phyloP scores from a whole-genome alignment of 2,329 filamentous ascomycete species.

The Alternaria brassicae region DNA sequence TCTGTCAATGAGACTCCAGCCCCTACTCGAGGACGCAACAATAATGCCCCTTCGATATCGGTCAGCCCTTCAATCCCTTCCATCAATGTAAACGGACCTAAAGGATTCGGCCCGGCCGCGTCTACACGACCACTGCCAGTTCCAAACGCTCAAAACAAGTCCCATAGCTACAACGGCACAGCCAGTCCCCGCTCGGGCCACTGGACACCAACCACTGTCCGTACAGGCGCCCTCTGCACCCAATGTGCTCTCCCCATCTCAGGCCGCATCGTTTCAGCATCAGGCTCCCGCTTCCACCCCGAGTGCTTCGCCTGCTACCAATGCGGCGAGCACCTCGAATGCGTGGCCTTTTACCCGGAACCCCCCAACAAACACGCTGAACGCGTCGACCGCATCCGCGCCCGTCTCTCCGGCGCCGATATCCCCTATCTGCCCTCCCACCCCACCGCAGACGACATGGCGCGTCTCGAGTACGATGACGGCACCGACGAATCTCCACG shows the following conservation, averaged over 20 bases:
- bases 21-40: conserved; percentile 17
- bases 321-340: conserved; percentile 87
- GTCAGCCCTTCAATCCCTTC: conserved; percentile 34
- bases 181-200: conserved; percentile 50
- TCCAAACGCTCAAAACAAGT: conserved; percentile 54
- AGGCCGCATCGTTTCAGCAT: conserved; percentile 86
- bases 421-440: conserved; percentile 54
- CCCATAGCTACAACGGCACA: conserved; percentile 40
- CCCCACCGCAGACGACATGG: conserved; percentile 66
- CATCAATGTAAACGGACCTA: conserved; percentile 37
- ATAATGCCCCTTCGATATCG: conserved; percentile 34
- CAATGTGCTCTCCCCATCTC: conserved; percentile 85
- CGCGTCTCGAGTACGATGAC: conserved; percentile 63
- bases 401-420: conserved; percentile 61
- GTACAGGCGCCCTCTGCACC: conserved; percentile 76
- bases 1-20: conserved; percentile 32
- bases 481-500: conserved; percentile 70
- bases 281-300: conserved; percentile 85
- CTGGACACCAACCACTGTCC: conserved; percentile 55
- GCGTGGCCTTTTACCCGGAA: conserved; percentile 95
- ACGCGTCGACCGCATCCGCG: conserved; percentile 75
- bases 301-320: conserved; percentile 90
- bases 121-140: conserved; percentile 58
- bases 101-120: conserved; percentile 31
- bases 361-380: conserved; percentile 74